phyloP scores from a whole-genome alignment of 2,329 filamentous ascomycete genomes.

The Berkeleyomyces rouxiae region DNA sequence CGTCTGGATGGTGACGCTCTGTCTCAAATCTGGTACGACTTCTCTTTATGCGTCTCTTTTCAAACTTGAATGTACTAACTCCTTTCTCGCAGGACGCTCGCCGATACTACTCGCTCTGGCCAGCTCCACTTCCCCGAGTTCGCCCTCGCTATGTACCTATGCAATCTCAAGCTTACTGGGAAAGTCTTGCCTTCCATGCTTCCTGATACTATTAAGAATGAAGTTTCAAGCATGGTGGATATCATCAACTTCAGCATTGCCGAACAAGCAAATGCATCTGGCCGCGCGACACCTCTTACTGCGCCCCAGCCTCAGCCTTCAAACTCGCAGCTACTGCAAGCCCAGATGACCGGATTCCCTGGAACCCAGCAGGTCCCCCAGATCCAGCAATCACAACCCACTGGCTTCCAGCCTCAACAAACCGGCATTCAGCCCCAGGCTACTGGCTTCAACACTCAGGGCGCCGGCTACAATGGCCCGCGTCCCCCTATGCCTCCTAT shows the following conservation, averaged over 20 bases:
- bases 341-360: conserved; percentile 54
- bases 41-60: background rate
- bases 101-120: conserved; percentile 90
- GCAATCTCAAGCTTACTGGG: conserved; percentile 80
- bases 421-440: conserved; percentile 36
- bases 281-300: conserved; percentile 32
- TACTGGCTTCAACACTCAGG: conserved; percentile 57
- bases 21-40: conserved; percentile 71
- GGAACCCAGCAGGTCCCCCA: conserved; percentile 25
- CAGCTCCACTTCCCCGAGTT: conserved; percentile 97
- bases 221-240: conserved; percentile 98
- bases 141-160: conserved; percentile 94
- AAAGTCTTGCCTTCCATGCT: conserved; percentile 60
- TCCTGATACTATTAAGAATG: conserved; percentile 80
- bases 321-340: conserved; percentile 46
- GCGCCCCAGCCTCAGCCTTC: conserved; percentile 56
- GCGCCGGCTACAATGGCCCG: conserved; percentile 66
- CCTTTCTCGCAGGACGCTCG: conserved; percentile 51
- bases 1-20: conserved; percentile 74
- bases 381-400: conserved; percentile 13
- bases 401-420: conserved; percentile 39
- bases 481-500: conserved; percentile 83
- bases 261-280: conserved; percentile 43
- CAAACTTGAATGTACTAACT: background rate
- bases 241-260: conserved; percentile 91